Conservation (phyloP, 495 filamentous ascomycete genomes). For the Penicillium malachiteum region DNA sequence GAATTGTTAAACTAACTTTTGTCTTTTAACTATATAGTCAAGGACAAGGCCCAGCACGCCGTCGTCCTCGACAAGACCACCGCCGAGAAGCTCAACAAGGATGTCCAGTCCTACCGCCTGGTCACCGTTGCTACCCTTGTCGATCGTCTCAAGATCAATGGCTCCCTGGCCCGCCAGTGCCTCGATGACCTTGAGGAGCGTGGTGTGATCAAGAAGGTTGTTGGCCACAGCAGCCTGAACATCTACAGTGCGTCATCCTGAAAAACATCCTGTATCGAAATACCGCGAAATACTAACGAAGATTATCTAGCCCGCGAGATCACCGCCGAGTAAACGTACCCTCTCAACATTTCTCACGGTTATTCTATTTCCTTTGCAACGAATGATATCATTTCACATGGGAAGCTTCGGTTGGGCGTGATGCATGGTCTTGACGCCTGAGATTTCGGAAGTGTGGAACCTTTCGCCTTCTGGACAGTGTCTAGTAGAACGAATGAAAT, state of each 20-base stretch:
- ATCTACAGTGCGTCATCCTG: conserved; percentile 75
- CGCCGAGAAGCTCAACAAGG: conserved; percentile 78
- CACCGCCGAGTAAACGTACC: conserved; percentile 51
- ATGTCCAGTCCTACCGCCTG: conserved; percentile 99
- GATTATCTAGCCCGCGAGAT: conserved; percentile 43
- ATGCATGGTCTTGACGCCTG: conserved; percentile 38
- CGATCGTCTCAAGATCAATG: conserved; percentile 99
- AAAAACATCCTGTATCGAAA: not conserved
- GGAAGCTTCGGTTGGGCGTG: conserved; percentile 43
- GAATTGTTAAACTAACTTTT: conserved; percentile 27
- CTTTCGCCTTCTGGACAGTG: conserved; percentile 29
- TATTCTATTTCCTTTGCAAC: conserved; percentile 40
- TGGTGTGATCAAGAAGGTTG: conserved; percentile 97
- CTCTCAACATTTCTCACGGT: conserved; percentile 41
- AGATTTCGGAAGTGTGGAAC: conserved; percentile 32
- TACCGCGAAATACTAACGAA: conserved; percentile 18
- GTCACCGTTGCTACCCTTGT: conserved; percentile 98
- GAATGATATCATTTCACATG: conserved; percentile 48
- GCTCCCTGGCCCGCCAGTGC: conserved; percentile 85
- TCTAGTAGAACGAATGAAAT: conserved; percentile 36
- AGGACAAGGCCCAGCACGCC: conserved; percentile 99
- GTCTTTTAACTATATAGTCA: conserved; percentile 61
- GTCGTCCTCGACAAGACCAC: conserved; percentile 71
- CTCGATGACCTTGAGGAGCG: conserved; percentile 95
- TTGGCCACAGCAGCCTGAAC: conserved; percentile 92